Evolutionary conservation across 2,329 filamentous ascomycete species (phyloP).

Genomic region (Achaetomium macrosporum): DNA sequence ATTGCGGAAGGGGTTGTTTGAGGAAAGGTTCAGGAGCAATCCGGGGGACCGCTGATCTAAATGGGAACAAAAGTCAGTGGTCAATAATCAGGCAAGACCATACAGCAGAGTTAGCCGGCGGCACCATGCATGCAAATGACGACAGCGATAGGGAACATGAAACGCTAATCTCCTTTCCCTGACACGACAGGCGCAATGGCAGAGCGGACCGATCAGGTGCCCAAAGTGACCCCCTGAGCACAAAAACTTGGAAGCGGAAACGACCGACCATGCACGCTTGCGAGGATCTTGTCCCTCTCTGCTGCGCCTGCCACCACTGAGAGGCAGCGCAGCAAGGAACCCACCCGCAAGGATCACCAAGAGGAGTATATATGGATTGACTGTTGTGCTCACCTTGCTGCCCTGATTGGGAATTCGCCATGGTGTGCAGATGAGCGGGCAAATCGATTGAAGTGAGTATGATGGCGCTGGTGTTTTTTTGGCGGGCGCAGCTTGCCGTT

Average conservation of each 20-base stretch:
- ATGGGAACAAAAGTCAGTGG: slow-evolving; percentile 23
- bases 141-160: slow-evolving; percentile 39
- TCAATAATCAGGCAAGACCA: slow-evolving; percentile 16
- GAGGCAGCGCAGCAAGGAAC: slow-evolving; percentile 3
- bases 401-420: slow-evolving; percentile 23
- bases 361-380: neutral
- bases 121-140: slow-evolving; percentile 38
- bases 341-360: slow-evolving; percentile 11
- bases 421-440: slow-evolving; percentile 17
- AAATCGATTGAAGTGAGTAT: slow-evolving; percentile 14
- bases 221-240: slow-evolving; percentile 13
- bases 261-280: slow-evolving; percentile 18
- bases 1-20: slow-evolving; percentile 78
- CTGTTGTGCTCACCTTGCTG: slow-evolving; percentile 24
- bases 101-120: slow-evolving; percentile 22
- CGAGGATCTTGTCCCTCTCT: slow-evolving; percentile 12
- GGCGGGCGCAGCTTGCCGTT: slow-evolving; percentile 7
- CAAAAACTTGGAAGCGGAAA: slow-evolving; percentile 25
- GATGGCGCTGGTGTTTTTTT: slow-evolving; percentile 6
- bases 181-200: slow-evolving; percentile 37
- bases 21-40: slow-evolving; percentile 63
- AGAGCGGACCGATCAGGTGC: slow-evolving; percentile 32
- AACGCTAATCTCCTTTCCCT: slow-evolving; percentile 42
- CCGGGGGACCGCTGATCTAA: slow-evolving; percentile 46
- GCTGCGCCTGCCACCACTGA: slow-evolving; percentile 12